These are phyloP conservation scores for Fusarium pseudograminearum DNA, from an alignment of 2,329 filamentous ascomycete genomes.

Conservation along the genomic window DNA sequence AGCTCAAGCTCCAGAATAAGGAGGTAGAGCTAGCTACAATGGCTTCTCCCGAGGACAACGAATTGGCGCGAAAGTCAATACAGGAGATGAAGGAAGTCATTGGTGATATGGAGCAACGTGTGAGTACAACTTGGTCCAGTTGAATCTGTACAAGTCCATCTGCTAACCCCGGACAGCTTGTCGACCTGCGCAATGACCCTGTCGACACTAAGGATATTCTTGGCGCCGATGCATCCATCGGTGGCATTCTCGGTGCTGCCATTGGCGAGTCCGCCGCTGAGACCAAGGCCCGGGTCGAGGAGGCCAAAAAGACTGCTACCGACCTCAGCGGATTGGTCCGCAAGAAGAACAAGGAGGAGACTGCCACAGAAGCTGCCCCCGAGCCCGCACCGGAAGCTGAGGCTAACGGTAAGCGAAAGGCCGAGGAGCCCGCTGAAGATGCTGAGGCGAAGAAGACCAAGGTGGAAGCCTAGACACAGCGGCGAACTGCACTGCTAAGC, in stretches of 20 bases:
- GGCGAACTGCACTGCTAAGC: neutral
- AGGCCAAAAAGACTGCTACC: slow-evolving; percentile 79
- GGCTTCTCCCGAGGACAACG: slow-evolving; percentile 75
- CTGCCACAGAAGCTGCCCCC: neutral
- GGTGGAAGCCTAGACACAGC: slow-evolving; percentile 47
- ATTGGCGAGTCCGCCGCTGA: slow-evolving; percentile 72
- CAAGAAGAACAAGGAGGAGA: slow-evolving; percentile 67
- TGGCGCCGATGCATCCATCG: slow-evolving; percentile 57
- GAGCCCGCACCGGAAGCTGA: slow-evolving; percentile 41
- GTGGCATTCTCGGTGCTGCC: slow-evolving; percentile 73
- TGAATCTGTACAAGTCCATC: neutral
- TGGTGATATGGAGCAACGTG: slow-evolving; percentile 80
- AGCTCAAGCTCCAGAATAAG: slow-evolving; percentile 76
- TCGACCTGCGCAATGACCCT: slow-evolving; percentile 73
- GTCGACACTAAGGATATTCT: slow-evolving; percentile 57
- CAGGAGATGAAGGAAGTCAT: slow-evolving; percentile 82
- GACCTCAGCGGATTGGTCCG: slow-evolving; percentile 81
- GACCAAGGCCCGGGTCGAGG: slow-evolving; percentile 73
- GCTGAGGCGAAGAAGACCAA: slow-evolving; percentile 53
- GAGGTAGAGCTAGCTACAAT: slow-evolving; percentile 73
- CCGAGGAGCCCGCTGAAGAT: slow-evolving; percentile 48
- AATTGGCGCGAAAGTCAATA: slow-evolving; percentile 71
- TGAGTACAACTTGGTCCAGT: slow-evolving; percentile 55
- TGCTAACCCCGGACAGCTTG: slow-evolving; percentile 60
- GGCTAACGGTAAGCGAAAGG: slow-evolving; percentile 57